Evolutionary conservation across 306 rosid species (phyloP), one percentile per base, ranked within the genome.

Genomic region (Oxytropis ochrocephala): DNA sequence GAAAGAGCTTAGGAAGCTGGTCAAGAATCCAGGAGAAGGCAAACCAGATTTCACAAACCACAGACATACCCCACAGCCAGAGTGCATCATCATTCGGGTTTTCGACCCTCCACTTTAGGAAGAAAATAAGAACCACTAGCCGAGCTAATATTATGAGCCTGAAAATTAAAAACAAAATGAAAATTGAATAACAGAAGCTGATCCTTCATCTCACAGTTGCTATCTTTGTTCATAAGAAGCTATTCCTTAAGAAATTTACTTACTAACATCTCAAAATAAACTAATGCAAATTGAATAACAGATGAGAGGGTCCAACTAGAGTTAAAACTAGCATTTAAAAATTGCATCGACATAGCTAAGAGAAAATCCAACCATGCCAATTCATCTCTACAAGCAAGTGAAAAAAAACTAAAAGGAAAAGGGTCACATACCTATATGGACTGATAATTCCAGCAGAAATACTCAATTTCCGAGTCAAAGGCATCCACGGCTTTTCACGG

Each of bases 21-120:
- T 89, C 96, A n/a, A 89, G 93, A 14, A 89, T 47, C 93, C 93
- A 89, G 42, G 96, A 89, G 79, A 89, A 85, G 57, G 91, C 92
- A 83, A 89, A 87, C 96, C 96, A 89, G 59, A 83, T 81, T 81
- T 89, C 96, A 80, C 96, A 89, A 64, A 89, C 75, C 56, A 89
- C 87, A 49, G 96, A 89, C 89, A 89, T 83, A 16, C 81, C 74
- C 96, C 96, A 89, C 68, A 89, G 69, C 96, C 96, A 89, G n/a
- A 78, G 7, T 60, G 96, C 96, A 76, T 89, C 91, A 0, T 87
- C 81, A 50, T 89, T 89, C 19, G 96, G 93, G 52, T 89, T 74
- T 38, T 6, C 27, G 21, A 89, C 50, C 75, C 96, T 83, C 96
- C 96, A 89, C 27, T 36, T 39, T 67, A 89, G 60, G 54, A 87